Evolutionary conservation across 2,329 filamentous ascomycete genomes (phyloP).

Genomic region (Paecilomyces dactylethromorphus): DNA sequence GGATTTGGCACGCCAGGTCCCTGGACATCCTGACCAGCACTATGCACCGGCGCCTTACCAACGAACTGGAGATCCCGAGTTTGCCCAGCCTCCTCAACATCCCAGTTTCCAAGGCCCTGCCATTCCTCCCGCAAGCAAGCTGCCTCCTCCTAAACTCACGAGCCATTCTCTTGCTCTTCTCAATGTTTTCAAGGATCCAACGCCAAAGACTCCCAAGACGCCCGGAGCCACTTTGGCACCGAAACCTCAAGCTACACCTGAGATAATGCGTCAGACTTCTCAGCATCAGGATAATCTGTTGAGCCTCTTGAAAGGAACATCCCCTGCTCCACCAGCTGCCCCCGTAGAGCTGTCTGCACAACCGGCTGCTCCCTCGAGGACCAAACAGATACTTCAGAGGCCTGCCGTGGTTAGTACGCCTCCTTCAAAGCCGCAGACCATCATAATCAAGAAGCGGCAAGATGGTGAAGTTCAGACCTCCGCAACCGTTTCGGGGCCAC

Average conservation of each 20-base stretch:
- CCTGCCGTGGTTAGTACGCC: constrained; percentile 10
- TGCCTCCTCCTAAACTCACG: constrained; percentile 53
- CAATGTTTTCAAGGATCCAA: constrained; percentile 48
- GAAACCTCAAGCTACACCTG: constrained; percentile 6
- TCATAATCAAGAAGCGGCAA: constrained; percentile 9
- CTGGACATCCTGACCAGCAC: constrained; percentile 9
- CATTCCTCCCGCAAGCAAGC: constrained; percentile 50
- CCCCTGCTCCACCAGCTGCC: constrained; percentile 8
- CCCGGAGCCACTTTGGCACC: constrained; percentile 13
- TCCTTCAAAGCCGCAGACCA: constrained; percentile 9
- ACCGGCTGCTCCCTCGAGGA: constrained; percentile 25
- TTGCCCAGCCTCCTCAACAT: constrained; percentile 30
- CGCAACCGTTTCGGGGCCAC: constrained; percentile 34
- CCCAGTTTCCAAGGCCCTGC: constrained; percentile 34
- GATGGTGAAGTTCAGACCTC: constrained; percentile 19
- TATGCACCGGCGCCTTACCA: constrained; percentile 39
- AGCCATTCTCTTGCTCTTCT: constrained; percentile 53
- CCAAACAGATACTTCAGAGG: constrained; percentile 29
- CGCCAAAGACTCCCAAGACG: constrained; percentile 17
- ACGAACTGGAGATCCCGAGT: constrained; percentile 39
- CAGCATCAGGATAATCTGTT: constrained; percentile 33
- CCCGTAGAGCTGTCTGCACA: constrained; percentile 41
- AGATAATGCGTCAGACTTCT: constrained; percentile 17
- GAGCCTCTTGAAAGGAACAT: constrained; percentile 24
- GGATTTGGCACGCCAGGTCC: constrained; percentile 5